Conservation (phyloP, 2,329 filamentous ascomycete genomes). For the Aureobasidium sp. region DNA sequence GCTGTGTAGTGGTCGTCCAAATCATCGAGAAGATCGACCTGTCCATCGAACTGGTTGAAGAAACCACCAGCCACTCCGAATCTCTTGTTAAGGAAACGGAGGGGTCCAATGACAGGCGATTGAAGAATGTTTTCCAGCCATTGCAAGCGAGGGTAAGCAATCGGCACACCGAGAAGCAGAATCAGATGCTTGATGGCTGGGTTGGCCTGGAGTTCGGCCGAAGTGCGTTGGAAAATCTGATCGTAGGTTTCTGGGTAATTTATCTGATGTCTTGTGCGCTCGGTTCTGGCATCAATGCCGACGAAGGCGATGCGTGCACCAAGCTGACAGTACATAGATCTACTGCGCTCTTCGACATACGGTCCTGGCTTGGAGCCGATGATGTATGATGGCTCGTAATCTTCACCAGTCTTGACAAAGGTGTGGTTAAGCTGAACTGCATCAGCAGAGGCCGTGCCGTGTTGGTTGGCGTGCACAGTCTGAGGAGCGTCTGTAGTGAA, state of each 20-base stretch:
- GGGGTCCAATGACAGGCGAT: slow-evolving; percentile 78
- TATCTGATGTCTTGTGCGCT: slow-evolving; percentile 84
- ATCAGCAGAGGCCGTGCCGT: slow-evolving; percentile 51
- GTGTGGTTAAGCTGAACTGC: slow-evolving; percentile 66
- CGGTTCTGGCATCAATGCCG: slow-evolving; percentile 55
- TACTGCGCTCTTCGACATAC: slow-evolving; percentile 56
- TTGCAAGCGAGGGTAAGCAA: slow-evolving; percentile 67
- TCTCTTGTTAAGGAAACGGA: slow-evolving; percentile 82
- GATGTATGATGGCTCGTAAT: slow-evolving; percentile 67
- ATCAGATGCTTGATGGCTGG: slow-evolving; percentile 57
- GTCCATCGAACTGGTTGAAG: slow-evolving; percentile 90
- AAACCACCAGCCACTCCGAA: slow-evolving; percentile 79
- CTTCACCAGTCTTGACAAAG: slow-evolving; percentile 57
- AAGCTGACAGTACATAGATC: slow-evolving; percentile 57
- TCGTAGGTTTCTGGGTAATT: slow-evolving; percentile 68
- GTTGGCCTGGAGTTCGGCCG: slow-evolving; percentile 46
- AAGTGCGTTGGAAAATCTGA: slow-evolving; percentile 51
- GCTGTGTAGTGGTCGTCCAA: slow-evolving; percentile 76
- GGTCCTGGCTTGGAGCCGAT: slow-evolving; percentile 65
- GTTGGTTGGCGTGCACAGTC: slow-evolving; percentile 38
- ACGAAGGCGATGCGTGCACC: slow-evolving; percentile 58
- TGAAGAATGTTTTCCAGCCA: slow-evolving; percentile 91
- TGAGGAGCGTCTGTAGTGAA: slow-evolving; percentile 68
- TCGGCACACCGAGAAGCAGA: slow-evolving; percentile 63
- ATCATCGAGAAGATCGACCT: slow-evolving; percentile 58